Base-by-base conservation (phyloP, 495 filamentous ascomycete species). In the Aspergillus avenaceus region DNA sequence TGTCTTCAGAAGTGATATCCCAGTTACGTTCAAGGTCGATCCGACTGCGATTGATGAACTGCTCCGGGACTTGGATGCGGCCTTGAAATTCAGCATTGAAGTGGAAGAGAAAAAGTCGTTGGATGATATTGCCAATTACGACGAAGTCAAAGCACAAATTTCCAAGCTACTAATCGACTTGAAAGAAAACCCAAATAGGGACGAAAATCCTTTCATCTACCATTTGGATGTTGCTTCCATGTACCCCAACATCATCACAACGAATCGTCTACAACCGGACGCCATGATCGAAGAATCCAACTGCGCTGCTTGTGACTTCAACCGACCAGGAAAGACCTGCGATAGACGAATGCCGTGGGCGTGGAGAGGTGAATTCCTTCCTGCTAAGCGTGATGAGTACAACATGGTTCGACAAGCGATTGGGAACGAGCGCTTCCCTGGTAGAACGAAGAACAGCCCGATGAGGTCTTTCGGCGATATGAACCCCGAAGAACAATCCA, bases 211-310 rank as follows among this genome's bases (percentile, higher is more conserved):
- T 1, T 84, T 89, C 27, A 99, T 99, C 46, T 99, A 99, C 67
- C 93, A 99, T 75, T 75, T 99, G 63, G 93, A 99, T 58, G 93
- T 99, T 40, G 93, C 93, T 13, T 96, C 93, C 45, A 99, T 99
- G 93, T 99, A 99, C 66, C 93, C 93, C 14, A 99, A 99, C 64
- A 99, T 99, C 69, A 99, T 99, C 95, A 97, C 93, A 4, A 99
- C 95, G 8, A 99, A 99, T 61, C 88, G 93, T 59, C 70, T 99
- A 25, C 93, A 99, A 49, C 93, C 93, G 1, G 93, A 99, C 64
- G 97, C 95, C 4, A 93, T 99, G 90, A 96, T 97, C 31, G 71
- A 91, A 38, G 93, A 99, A 62, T 91, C 95, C 3, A 85, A 93
- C 54, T 99, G 93, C 60, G 93, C 93, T 0, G 91, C 95, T 7